Percentiles rank a stretch among this genome's conserved stretches.
These are phyloP conservation scores for Aulographum hederae DNA, from an alignment of 2,329 filamentous ascomycete species.

Conservation along the genomic window DNA sequence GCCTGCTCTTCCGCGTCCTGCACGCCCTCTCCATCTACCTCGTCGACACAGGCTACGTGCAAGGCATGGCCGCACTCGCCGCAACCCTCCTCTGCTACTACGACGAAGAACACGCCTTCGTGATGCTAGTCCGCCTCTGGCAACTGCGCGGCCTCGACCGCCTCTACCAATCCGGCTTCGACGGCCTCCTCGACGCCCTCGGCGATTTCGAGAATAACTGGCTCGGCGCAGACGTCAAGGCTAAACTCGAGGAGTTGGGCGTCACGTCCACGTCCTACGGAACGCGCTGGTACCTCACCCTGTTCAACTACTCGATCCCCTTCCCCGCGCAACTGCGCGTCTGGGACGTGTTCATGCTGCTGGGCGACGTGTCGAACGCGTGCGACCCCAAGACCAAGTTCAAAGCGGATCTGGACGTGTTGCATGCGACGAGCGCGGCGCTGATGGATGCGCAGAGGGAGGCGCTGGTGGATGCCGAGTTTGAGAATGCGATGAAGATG, in stretches of 20 bases:
- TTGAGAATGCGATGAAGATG: conserved; percentile 96
- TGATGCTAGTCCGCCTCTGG: conserved; percentile 95
- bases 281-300: conserved; percentile 88
- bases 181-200: conserved; percentile 70
- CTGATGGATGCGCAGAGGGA: conserved; percentile 81
- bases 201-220: conserved; percentile 72
- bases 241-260: conserved; percentile 59
- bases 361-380: conserved; percentile 41
- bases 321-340: conserved; percentile 87
- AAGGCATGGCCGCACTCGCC: conserved; percentile 89
- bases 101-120: conserved; percentile 83
- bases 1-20: conserved; percentile 78
- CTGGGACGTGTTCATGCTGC: conserved; percentile 94
- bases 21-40: conserved; percentile 86
- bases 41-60: conserved; percentile 82
- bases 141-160: conserved; percentile 68
- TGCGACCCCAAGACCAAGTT: conserved; percentile 16
- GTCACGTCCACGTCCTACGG: conserved; percentile 88
- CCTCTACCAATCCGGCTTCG: conserved; percentile 71
- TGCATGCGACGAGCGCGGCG: conserved; percentile 80
- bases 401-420: conserved; percentile 57
- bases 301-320: conserved; percentile 94
- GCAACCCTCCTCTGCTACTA: conserved; percentile 92
- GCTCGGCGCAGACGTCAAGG: conserved; percentile 65
- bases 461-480: conserved; percentile 69